A percentile compares a stretch with the other conserved stretches of the same genome.
These are phyloP conservation scores for Aurantiochytrium sp. DNA, from an alignment of 108 stramenopile species.

Conservation along the genomic window DNA sequence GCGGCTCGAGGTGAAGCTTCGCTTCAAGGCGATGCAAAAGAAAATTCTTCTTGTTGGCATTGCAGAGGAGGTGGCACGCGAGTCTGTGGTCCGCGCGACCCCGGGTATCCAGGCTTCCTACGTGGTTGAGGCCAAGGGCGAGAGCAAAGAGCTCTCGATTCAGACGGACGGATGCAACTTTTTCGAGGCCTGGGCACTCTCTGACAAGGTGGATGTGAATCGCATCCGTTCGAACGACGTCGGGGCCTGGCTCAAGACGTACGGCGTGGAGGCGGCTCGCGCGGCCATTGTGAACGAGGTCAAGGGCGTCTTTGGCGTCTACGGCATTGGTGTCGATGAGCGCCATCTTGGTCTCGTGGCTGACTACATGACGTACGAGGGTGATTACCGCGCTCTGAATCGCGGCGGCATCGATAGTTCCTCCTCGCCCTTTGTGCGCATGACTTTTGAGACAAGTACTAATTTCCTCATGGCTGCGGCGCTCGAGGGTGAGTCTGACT, in stretches of 20 bases:
- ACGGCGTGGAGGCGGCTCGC: slow-evolving; percentile 96
- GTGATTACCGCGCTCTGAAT: slow-evolving; percentile 91
- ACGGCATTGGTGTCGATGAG: slow-evolving; percentile 95
- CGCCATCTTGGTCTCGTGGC: slow-evolving; percentile 90
- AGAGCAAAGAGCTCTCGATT: slow-evolving; percentile 60
- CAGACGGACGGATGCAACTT: slow-evolving; percentile 93
- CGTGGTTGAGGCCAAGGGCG: slow-evolving; percentile 60
- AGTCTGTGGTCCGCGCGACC: slow-evolving; percentile 63
- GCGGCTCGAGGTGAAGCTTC: not conserved
- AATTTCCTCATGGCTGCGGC: slow-evolving; percentile 89
- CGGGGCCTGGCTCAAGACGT: slow-evolving; percentile 74
- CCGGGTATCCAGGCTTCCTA: slow-evolving; percentile 75
- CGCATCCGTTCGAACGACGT: slow-evolving; percentile 82
- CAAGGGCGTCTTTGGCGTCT: slow-evolving; percentile 90
- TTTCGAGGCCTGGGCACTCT: slow-evolving; percentile 72
- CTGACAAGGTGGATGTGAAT: slow-evolving; percentile 72
- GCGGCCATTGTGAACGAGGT: slow-evolving; percentile 88
- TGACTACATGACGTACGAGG: slow-evolving; percentile 97
- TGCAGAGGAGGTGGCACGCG: slow-evolving; percentile 72
- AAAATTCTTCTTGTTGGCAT: slow-evolving; percentile 92
- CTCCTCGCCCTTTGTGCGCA: slow-evolving; percentile 85
- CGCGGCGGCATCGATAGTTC: slow-evolving; percentile 81
- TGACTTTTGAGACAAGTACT: slow-evolving; percentile 97
- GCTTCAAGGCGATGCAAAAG: slow-evolving; percentile 38
- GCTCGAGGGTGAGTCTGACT: slow-evolving; percentile 56